Evolutionary conservation across 495 filamentous ascomycete genomes (phyloP), one percentile per base, ranked within the genome.

Genomic region (Opeltia flavorubescens): DNA sequence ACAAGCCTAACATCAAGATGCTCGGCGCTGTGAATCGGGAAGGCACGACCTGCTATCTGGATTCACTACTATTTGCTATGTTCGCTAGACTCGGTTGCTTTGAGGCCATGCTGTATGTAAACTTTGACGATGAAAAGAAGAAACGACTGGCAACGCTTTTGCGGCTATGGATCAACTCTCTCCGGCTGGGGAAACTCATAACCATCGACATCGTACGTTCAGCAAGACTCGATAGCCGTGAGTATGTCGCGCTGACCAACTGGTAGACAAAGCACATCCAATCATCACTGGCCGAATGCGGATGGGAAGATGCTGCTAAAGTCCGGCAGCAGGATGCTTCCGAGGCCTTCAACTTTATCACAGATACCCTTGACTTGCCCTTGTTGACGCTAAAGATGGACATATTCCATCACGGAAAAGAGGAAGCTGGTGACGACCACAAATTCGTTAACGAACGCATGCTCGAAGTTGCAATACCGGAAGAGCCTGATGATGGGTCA

Each of bases 21-120:
- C 66, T 87, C 2, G 91, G 91, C 1, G 91, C 91, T 3, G 82
- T 86, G 51, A 98, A 98, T 58, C 70, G 89, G 36, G 71, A 80
- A 15, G 77, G 74, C 17, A 86, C 91, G 18, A 95, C 91, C 28
- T 98, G 91, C 62, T 98, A 87, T 54, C 67, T 95, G 1, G 91
- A 95, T 58, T 72, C 89, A 1, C 64, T 95, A n/a, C 76, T 98
- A 1, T 95, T 95, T 56, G 84, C 91, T 48, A 95, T 98, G 89
- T 98, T 98, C 60, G 83, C 86, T 8, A 77, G 84, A 45, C 66
- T 95, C 23, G 80, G 81, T 39, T 86, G 84, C 54, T 98, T 95
- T 59, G 91, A 98, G 57, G 83, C 82, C 23, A 93, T 95, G 64
- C 65, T 95, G 40, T 80, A 80, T 57, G 81, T 84, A 42, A 70